phyloP scores from a whole-genome alignment of 169 alveolate species.

The Prorocentrum cordatum region DNA sequence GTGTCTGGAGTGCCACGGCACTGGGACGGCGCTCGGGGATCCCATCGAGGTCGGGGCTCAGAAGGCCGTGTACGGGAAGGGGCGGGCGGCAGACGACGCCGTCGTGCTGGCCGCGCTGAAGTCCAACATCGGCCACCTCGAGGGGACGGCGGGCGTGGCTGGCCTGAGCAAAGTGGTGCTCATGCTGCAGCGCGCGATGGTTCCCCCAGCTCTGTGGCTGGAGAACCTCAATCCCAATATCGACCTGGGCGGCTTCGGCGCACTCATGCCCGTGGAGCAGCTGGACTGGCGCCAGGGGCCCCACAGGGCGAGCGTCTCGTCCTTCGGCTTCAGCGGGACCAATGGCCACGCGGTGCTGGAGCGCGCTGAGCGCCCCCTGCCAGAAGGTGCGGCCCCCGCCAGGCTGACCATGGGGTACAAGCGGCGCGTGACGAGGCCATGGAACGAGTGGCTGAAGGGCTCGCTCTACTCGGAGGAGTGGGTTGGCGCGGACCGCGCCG shows the following conservation, averaged over 20 bases:
- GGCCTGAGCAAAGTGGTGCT: constrained; percentile 54
- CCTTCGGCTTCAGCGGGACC: constrained; percentile 75
- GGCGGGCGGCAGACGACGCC: no score
- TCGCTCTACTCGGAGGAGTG: constrained; percentile 22
- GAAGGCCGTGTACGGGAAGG: constrained; percentile 62
- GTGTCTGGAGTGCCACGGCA: constrained; percentile 52
- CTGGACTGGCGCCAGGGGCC: constrained; percentile 28
- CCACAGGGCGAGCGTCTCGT: constrained; percentile 69
- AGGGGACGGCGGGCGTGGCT: constrained; percentile 70
- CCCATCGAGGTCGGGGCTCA: constrained; percentile 60
- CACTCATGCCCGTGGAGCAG: constrained; percentile 33
- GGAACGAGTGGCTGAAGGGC: constrained; percentile 48
- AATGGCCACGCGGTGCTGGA: constrained; percentile 74
- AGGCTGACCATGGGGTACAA: no score
- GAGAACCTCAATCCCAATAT: constrained; percentile 78
- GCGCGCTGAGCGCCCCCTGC: background rate
- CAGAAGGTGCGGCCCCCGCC: no score
- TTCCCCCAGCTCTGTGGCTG: constrained; percentile 79
- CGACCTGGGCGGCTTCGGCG: constrained; percentile 75
- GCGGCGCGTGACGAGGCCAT: constrained; percentile 25
- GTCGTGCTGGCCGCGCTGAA: constrained; percentile 79
- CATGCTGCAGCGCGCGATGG: constrained; percentile 70
- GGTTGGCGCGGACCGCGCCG: no score
- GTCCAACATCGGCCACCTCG: constrained; percentile 80
- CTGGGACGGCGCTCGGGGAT: constrained; percentile 63